Conservation (phyloP, 768 basidiomycete genomes). For the Naganishia vishniacii region DNA sequence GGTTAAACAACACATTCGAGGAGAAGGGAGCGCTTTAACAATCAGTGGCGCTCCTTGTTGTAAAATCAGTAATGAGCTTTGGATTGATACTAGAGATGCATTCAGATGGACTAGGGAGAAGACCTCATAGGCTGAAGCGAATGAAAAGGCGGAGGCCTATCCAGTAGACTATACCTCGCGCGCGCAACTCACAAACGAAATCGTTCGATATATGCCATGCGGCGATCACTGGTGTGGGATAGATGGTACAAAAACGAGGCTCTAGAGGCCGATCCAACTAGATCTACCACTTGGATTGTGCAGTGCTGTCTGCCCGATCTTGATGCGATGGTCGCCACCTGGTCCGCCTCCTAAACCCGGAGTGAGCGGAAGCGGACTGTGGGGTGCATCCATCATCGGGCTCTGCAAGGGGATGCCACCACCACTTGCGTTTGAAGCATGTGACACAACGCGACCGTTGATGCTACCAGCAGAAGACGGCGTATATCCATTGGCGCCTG, state of each 20-base stretch:
- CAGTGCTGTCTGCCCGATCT: conserved; percentile 88
- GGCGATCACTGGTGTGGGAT: no score
- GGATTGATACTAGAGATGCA: conserved; percentile 15
- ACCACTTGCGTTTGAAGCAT: conserved; percentile 27
- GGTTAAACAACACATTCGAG: conserved; percentile 56
- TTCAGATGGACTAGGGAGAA: not conserved
- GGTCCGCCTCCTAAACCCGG: conserved; percentile 15
- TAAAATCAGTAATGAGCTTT: conserved; percentile 20
- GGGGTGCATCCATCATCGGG: conserved; percentile 63
- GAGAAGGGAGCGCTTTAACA: not conserved
- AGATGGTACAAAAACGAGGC: not conserved
- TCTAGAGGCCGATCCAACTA: conserved; percentile 82
- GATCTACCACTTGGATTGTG: conserved; percentile 86
- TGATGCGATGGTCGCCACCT: conserved; percentile 52
- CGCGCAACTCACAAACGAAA: no score
- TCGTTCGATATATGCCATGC: no score
- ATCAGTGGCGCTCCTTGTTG: conserved; percentile 15
- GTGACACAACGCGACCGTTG: conserved; percentile 23
- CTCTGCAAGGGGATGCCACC: conserved; percentile 51
- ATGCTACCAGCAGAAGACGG: conserved; percentile 19
- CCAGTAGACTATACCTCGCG: no score
- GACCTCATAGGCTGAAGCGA: no score
- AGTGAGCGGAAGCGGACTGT: conserved; percentile 17
- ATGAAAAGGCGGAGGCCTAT: no score
- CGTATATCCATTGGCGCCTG: conserved; percentile 28